Evolutionary conservation across 495 filamentous ascomycete species (phyloP).

Genomic region (Penicillium lividum): DNA sequence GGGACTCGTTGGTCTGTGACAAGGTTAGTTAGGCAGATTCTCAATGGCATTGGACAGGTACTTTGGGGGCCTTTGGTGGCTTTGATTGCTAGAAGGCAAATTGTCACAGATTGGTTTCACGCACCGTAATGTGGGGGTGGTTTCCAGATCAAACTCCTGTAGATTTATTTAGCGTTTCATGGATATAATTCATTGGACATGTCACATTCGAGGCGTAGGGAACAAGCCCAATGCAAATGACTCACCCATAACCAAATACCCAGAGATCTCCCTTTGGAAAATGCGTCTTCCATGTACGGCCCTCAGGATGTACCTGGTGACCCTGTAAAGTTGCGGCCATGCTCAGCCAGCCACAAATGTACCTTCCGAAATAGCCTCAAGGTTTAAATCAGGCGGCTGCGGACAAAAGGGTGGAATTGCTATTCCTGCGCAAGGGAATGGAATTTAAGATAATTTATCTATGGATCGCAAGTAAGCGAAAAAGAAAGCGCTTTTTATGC

Average conservation of each 20-base stretch:
- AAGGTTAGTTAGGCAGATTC: not conserved
- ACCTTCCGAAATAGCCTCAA: not conserved
- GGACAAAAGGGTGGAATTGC: no score
- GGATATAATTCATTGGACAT: not conserved
- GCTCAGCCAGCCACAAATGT: not conserved
- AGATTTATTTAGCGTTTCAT: constrained; percentile 2
- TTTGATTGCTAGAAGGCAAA: not conserved
- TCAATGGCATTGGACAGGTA: not conserved
- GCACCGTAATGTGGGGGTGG: constrained; percentile 93
- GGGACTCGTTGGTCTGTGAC: constrained; percentile 75
- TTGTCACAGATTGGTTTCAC: constrained; percentile 19
- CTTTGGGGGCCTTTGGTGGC: not conserved
- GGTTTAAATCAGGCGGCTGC: no score
- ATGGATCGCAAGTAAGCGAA: no score
- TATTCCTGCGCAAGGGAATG: no score
- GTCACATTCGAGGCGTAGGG: not conserved
- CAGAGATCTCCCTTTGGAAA: constrained; percentile 67
- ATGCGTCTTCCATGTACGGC: constrained; percentile 45
- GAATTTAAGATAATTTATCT: no score
- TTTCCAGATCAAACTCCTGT: constrained; percentile 96
- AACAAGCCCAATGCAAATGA: constrained; percentile 7
- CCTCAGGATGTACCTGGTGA: constrained; percentile 31
- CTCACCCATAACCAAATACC: constrained; percentile 91
- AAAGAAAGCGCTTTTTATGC: no score
- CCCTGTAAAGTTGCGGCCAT: constrained; percentile 30